A percentile compares a stretch with the other conserved stretches of the same genome.
Conservation (phyloP, 495 filamentous ascomycete genomes). For the Usnea hakonensis region DNA sequence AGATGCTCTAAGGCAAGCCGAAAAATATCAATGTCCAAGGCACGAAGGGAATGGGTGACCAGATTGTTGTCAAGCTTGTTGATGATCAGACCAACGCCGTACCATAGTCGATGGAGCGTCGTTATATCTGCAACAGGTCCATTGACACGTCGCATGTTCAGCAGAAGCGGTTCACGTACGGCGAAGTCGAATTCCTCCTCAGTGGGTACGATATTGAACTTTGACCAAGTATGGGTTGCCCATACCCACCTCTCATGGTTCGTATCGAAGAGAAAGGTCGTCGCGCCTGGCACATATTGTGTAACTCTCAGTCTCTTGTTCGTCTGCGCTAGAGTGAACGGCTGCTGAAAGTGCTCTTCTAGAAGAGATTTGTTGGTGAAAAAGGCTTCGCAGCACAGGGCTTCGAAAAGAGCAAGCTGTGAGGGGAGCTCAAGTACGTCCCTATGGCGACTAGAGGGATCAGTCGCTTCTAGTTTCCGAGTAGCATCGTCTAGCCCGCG, state of each 20-base stretch:
- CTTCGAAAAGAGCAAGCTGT: constrained; percentile 56
- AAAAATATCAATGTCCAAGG: constrained; percentile 71
- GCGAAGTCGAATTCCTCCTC: constrained; percentile 75
- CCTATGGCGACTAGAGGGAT: constrained; percentile 41
- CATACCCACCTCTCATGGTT: constrained; percentile 54
- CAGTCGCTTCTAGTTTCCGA: constrained; percentile 40
- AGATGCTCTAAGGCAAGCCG: constrained; percentile 70
- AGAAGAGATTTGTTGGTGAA: constrained; percentile 46
- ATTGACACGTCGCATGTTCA: constrained; percentile 29
- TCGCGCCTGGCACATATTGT: constrained; percentile 68
- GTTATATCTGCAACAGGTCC: constrained; percentile 39
- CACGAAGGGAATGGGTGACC: constrained; percentile 68
- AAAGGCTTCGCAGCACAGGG: constrained; percentile 54
- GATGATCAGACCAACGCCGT: constrained; percentile 62
- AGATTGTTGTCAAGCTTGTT: constrained; percentile 61
- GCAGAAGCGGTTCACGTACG: constrained; percentile 55
- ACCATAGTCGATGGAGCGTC: constrained; percentile 63
- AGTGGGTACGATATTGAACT: constrained; percentile 49
- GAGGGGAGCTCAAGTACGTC: constrained; percentile 42
- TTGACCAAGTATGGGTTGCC: constrained; percentile 60
- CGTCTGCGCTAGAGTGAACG: constrained; percentile 67
- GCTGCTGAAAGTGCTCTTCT: constrained; percentile 57
- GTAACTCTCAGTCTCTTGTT: constrained; percentile 62
- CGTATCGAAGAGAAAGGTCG: constrained; percentile 67
- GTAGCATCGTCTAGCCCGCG: constrained; percentile 45